phyloP scores from a whole-genome alignment of 257 asterid genomes.

The Knoxia roxburghii region DNA sequence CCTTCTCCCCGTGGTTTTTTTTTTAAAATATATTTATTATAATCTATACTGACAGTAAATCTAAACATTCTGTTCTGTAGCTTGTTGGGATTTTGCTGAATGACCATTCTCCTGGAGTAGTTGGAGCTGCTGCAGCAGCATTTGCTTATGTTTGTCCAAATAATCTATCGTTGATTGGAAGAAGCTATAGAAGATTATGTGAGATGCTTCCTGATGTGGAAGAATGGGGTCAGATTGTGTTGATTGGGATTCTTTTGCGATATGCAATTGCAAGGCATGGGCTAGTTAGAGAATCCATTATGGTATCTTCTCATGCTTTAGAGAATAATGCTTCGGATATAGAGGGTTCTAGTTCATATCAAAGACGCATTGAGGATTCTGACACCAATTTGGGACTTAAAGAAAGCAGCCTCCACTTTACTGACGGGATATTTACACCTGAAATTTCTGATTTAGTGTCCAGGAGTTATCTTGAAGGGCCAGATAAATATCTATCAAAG shows the following conservation, averaged over 20 bases:
- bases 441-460: conserved; percentile 64
- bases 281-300: conserved; percentile 79
- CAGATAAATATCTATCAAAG: conserved; percentile 75
- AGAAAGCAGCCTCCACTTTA: conserved; percentile 29
- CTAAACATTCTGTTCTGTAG: conserved; percentile 40
- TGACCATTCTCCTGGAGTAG: conserved; percentile 90
- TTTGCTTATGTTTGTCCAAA: conserved; percentile 88
- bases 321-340: conserved; percentile 31
- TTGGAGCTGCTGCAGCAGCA: conserved; percentile 98
- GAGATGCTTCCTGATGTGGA: conserved; percentile 96
- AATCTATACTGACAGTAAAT: background rate
- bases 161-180: conserved; percentile 71
- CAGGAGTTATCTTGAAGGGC: conserved; percentile 91
- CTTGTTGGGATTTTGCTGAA: conserved; percentile 72
- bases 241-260: conserved; percentile 75
- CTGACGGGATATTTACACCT: conserved; percentile 29
- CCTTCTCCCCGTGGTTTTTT: conserved; percentile 11
- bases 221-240: conserved; percentile 96
- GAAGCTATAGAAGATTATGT: conserved; percentile 72
- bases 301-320: conserved; percentile 39
- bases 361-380: conserved; percentile 21
- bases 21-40: no score
- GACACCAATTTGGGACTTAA: conserved; percentile 32
- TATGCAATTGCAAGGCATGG: conserved; percentile 92
- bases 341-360: conserved; percentile 36